Evolutionary conservation across 345 rosid species (phyloP), one percentile per base, ranked within the genome.

Genomic region (Syzygium oleosum): DNA sequence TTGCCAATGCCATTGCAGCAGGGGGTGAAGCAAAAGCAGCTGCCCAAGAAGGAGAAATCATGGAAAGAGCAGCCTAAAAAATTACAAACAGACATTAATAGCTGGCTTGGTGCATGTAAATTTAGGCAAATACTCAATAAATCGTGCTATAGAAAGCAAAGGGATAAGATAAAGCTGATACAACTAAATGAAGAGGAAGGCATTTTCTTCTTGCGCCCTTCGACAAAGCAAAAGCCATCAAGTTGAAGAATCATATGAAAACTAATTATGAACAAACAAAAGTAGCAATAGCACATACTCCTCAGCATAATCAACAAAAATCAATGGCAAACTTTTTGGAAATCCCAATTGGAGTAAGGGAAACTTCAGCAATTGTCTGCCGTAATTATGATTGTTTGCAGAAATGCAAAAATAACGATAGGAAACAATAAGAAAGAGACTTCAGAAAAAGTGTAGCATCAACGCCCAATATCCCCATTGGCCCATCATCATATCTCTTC

Each of bases 21-120:
- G 99, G 99, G 79, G 99, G 99, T 87, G 99, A 98, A 52, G 99
- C 99, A 94, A 98, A 98, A 87, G 99, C 99, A 92, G 99, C 98
- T 84, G 98, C 99, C 99, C 99, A 98, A 89, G 94, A 91, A 49
- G 98, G 97, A 91, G 99, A 97, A 85, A 95, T 92, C 98, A 98
- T 97, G 73, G 96, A 93, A 90, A 96, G 94, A 90, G 99, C 99
- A 88, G 98, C 98, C 99, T 98, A 92, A 87, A 83, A 53, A 77
- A 87, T 51, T 46, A 77, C 52, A 61, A 34, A 52, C 27, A 19
- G 88, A 51, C 11, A 78, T 85, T 85, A 63, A 56, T 85, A 85
- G 87, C 87, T 51, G n/a, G 27, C 55, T 38, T 52, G 8, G 58
- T 52, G 85, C 59, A 84, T 7, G 31, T 49, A n/a, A 27, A 84